These are phyloP conservation scores for Calonectria ilicicola DNA, from an alignment of 2,329 filamentous ascomycete species.

Conservation along the genomic window DNA sequence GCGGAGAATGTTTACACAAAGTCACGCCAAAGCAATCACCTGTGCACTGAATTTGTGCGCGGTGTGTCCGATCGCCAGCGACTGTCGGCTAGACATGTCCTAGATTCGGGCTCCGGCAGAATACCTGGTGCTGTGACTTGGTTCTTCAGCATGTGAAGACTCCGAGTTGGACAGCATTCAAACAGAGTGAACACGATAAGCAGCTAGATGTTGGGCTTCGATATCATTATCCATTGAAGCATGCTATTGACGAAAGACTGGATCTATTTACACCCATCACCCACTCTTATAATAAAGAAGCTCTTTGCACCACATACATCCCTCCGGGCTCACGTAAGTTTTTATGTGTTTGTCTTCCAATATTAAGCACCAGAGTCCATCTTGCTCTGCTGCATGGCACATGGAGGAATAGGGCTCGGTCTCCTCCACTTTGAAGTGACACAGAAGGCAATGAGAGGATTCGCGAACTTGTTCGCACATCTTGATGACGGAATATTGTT, in stretches of 20 bases:
- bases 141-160: not conserved
- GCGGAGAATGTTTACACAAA: not conserved
- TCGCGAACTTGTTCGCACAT: not conserved
- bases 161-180: not conserved
- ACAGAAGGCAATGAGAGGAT: not conserved
- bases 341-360: not conserved
- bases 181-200: not conserved
- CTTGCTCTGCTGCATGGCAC: not conserved
- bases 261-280: not conserved
- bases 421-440: not conserved
- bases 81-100: not conserved
- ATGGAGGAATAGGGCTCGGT: not conserved
- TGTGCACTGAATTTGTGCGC: not conserved
- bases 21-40: not conserved
- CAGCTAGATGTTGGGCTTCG: not conserved
- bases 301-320: not conserved
- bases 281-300: too few species aligned
- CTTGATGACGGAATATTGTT: not conserved
- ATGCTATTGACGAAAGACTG: not conserved
- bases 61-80: not conserved
- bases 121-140: not conserved
- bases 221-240: not conserved
- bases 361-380: not conserved
- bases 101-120: not conserved
- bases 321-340: not conserved